A percentile compares a stretch with the other conserved stretches of the same genome.
phyloP scores from a whole-genome alignment of 2,329 filamentous ascomycete species.

The Pezicula radicicola region DNA sequence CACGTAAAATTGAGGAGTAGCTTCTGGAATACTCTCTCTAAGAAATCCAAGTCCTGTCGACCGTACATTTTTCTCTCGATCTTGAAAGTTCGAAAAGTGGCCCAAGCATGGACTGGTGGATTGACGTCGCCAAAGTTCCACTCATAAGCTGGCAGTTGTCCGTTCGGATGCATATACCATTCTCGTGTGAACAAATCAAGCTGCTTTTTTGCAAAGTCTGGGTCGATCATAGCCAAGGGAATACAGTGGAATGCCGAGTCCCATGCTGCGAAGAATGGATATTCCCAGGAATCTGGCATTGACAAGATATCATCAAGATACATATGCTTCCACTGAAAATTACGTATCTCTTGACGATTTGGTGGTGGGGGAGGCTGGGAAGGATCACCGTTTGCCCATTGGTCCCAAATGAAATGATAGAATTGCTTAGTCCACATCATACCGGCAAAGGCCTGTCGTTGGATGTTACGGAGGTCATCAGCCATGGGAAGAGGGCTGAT shows the following conservation, averaged over 20 bases:
- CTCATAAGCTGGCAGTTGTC: constrained; percentile 86
- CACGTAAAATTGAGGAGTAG: constrained; percentile 95
- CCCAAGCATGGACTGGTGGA: constrained; percentile 94
- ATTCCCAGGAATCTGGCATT: constrained; percentile 99
- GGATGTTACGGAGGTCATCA: constrained; percentile 91
- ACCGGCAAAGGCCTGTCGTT: constrained; percentile 88
- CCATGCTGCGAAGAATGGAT: constrained; percentile 97
- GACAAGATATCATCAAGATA: constrained; percentile 92
- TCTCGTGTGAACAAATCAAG: constrained; percentile 93
- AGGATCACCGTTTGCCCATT: constrained; percentile 95
- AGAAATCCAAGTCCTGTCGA: constrained; percentile 88
- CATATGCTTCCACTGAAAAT: constrained; percentile 91
- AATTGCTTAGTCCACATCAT: constrained; percentile 99
- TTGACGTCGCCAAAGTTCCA: constrained; percentile 99
- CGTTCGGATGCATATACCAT: constrained; percentile 99
- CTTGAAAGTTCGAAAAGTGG: constrained; percentile 94
- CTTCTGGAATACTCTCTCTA: constrained; percentile 96
- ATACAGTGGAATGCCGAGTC: constrained; percentile 97
- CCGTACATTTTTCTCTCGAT: constrained; percentile 98
- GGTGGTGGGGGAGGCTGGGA: constrained; percentile 82
- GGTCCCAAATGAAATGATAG: constrained; percentile 95
- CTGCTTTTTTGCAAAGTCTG: constrained; percentile 97
- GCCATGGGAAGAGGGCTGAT: constrained; percentile 92
- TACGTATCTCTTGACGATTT: constrained; percentile 76
- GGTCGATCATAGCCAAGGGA: constrained; percentile 93